Base-by-base conservation (phyloP, 805 yeast species). In the Starmerella vitae region DNA sequence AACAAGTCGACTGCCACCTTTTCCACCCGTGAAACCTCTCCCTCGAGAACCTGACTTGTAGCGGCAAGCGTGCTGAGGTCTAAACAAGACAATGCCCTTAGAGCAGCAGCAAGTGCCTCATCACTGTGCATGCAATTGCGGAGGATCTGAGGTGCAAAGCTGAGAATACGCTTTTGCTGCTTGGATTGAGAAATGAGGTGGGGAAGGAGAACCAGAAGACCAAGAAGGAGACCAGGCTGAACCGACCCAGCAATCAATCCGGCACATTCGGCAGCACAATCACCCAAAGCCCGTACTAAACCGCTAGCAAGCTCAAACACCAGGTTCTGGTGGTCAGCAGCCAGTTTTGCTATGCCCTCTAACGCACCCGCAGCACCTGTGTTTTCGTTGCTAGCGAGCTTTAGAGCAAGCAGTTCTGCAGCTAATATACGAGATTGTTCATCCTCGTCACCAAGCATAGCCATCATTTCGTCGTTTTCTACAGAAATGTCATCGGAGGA, bases 371-470 rank as follows among this genome's bases (percentile, higher is more conserved):
- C 9, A 13, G 13, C 9, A 5, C 19, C 20, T 21, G 6, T 13
- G 17, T 20, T 12, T 13, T 10, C 30, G 14, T 27, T 17, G 6
- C n/a, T 6, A 7, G 30, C 35, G 13, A 31, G 19, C 9, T 29
- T 30, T 1, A 10, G 10, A 8, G 33, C 36, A 9, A 43, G n/a
- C n/a, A 29, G 14, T 14, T 37, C 43, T 2, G 43, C 48, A 5
- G 44, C 47, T 13, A 20, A 14, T 13, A 28, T 39, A 21, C 43
- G 45, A 5, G 36, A 25, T 9, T 14, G 20, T 27, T 22, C 39
- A 20, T 41, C 45, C 13, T 27, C 33, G 18, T 41, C 45, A 14
- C 13, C 9, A 19, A 41, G 30, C 22, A 38, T 30, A 7, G 14
- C 22, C 6, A 9, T 9, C 20, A 41, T 30, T 13, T 33, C 37